A percentile compares a stretch with the other conserved stretches of the same genome.
Conservation (phyloP, 768 basidiomycete genomes). For the Jaapia argillacea region DNA sequence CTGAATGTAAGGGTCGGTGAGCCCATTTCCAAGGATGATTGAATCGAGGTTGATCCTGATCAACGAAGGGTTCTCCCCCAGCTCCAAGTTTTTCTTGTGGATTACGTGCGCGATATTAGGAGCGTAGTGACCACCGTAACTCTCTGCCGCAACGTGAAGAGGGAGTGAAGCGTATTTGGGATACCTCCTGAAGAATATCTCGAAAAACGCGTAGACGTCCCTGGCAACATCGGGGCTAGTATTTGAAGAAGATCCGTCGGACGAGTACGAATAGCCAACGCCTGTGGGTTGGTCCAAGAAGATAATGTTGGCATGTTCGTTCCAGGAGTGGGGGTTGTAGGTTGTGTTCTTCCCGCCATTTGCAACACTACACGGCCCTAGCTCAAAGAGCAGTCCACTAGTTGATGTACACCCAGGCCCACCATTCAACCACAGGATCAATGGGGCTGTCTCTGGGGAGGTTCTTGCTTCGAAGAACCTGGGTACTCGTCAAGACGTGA, state of each 20-base stretch:
- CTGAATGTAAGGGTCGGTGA: conserved; percentile 78
- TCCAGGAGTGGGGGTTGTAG: conserved; percentile 81
- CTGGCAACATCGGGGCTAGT: conserved; percentile 79
- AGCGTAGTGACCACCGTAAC: conserved; percentile 63
- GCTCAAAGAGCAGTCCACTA: conserved; percentile 84
- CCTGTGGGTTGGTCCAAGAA: conserved; percentile 78
- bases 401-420: conserved; percentile 61
- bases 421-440: conserved; percentile 88
- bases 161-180: conserved; percentile 58
- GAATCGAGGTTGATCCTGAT: conserved; percentile 64
- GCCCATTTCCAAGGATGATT: conserved; percentile 80
- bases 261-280: conserved; percentile 84
- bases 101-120: conserved; percentile 84
- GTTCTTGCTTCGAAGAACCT: conserved; percentile 87
- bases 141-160: conserved; percentile 78
- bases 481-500: not conserved
- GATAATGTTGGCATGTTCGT: conserved; percentile 62
- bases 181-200: conserved; percentile 73
- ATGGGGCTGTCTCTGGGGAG: conserved; percentile 66
- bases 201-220: conserved; percentile 82
- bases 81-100: conserved; percentile 62
- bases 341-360: conserved; percentile 63
- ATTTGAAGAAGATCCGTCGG: conserved; percentile 63
- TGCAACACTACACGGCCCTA: conserved; percentile 77
- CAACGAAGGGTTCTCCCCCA: conserved; percentile 25